Conservation (phyloP, 116 monocot species). For the Zostera marina region DNA sequence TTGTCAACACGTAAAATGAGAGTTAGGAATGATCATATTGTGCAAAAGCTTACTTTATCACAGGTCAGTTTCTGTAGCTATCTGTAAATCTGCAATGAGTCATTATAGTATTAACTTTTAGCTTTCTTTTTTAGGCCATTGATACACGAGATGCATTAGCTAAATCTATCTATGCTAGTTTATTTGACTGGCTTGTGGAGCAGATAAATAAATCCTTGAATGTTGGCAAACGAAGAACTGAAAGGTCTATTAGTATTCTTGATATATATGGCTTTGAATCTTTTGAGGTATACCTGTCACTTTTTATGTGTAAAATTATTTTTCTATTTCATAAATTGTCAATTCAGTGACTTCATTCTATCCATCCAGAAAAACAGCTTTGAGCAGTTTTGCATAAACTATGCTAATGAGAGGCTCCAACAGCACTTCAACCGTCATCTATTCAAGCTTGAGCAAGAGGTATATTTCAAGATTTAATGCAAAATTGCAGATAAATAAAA, state of each 20-base stretch:
- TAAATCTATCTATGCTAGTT: constrained; percentile 54
- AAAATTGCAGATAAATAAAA: background rate
- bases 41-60: constrained; percentile 64
- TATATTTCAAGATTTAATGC: constrained; percentile 6
- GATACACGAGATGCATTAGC: constrained; percentile 78
- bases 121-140: constrained; percentile 32
- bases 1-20: constrained; percentile 68
- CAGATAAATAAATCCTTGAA: constrained; percentile 64
- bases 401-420: constrained; percentile 80
- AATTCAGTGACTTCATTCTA: background rate
- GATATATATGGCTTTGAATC: constrained; percentile 90
- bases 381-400: constrained; percentile 86
- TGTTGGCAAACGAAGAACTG: constrained; percentile 47
- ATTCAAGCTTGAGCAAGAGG: constrained; percentile 81
- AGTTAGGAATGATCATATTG: constrained; percentile 58
- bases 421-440: constrained; percentile 83
- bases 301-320: background rate
- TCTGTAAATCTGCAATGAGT: background rate
- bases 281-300: constrained; percentile 39
- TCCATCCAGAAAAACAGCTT: constrained; percentile 52
- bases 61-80: constrained; percentile 28
- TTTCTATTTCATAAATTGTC: background rate
- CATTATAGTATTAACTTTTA: background rate
- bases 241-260: constrained; percentile 75
- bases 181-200: constrained; percentile 76